These are phyloP conservation scores for Fusarium solani-melongenae DNA, from an alignment of 2,329 filamentous ascomycete species.

Conservation along the genomic window DNA sequence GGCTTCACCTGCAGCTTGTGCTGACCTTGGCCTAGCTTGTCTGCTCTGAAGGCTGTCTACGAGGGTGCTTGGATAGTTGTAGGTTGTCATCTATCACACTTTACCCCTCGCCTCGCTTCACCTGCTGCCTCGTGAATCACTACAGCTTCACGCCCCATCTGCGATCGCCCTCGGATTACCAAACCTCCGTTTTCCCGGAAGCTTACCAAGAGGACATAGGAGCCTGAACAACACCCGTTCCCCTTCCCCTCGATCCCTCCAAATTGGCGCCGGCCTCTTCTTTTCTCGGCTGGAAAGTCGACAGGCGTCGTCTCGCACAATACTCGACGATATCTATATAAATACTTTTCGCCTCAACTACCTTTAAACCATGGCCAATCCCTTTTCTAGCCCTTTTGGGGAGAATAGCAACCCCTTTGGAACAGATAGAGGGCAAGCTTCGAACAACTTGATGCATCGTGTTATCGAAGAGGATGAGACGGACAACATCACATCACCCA, in stretches of 20 bases:
- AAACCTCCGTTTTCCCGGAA: conserved; percentile 55
- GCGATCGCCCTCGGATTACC: background rate
- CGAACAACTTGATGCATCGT: conserved; percentile 55
- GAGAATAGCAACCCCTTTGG: conserved; percentile 58
- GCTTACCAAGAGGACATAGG: conserved; percentile 71
- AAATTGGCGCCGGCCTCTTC: conserved; percentile 79
- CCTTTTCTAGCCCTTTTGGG: conserved; percentile 80
- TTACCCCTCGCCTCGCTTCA: conserved; percentile 5
- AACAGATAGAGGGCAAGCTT: conserved; percentile 33
- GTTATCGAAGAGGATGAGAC: conserved; percentile 88
- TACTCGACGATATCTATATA: conserved; percentile 11
- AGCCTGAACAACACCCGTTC: conserved; percentile 70
- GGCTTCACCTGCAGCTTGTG: conserved; percentile 22
- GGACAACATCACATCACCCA: conserved; percentile 80
- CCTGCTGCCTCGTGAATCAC: background rate
- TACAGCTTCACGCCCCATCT: background rate
- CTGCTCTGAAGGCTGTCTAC: conserved; percentile 10
- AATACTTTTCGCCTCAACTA: background rate
- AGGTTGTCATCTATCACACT: conserved; percentile 25
- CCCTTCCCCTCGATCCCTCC: conserved; percentile 71
- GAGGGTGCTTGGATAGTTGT: conserved; percentile 33
- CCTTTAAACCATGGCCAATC: conserved; percentile 72
- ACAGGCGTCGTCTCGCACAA: conserved; percentile 53
- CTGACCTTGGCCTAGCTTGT: conserved; percentile 30
- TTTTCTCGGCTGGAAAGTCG: conserved; percentile 72